Evolutionary conservation across 306 rosid species (phyloP), one percentile per base, ranked within the genome.

Genomic region (Prunus salicina): DNA sequence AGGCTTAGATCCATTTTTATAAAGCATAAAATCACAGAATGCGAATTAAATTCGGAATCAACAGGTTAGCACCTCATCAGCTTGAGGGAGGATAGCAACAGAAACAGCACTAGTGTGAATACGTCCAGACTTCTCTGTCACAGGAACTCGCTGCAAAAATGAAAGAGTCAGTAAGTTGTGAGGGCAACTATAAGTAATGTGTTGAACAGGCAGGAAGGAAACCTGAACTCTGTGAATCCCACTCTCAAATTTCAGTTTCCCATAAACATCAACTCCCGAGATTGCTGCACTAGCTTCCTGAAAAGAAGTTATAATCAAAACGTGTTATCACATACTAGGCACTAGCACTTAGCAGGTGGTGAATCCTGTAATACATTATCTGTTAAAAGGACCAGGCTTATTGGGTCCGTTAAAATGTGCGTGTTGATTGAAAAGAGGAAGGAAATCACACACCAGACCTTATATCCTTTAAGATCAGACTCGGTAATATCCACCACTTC

Each of bases 171-270:
- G 76, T 73, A 58, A 38, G 6, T 6, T 52, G 19, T 52, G n/a
- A 20, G 61, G 74, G 75, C 60, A 61, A 9, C 51, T 68, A 75
- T 53, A 74, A 73, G 56, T 22, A 50, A 65, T n/a, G 58, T 27
- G 50, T 63, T 73, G 76, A 53, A 80, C 38, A 76, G 77, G 83
- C 30, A 51, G 57, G 12, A 50, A 73, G 67, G 68, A 78, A 71
- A 93, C 98, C 98, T 93, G 98, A 7, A 91, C 98, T 79, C 98
- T 86, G 84, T 93, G 98, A 65, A 93, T 84, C 78, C 98, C 98
- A 78, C 96, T 93, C 86, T 93, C 97, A 89, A 91, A 93, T 86
- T 93, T 93, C 30, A 93, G 96, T 73, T 88, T 93, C 67, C 98
- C 96, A 60, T 88, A 93, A 73, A 86, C 97, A 75, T 86, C 86